Conservation (phyloP, 331 rosid species). For the Dryas integrifolia region DNA sequence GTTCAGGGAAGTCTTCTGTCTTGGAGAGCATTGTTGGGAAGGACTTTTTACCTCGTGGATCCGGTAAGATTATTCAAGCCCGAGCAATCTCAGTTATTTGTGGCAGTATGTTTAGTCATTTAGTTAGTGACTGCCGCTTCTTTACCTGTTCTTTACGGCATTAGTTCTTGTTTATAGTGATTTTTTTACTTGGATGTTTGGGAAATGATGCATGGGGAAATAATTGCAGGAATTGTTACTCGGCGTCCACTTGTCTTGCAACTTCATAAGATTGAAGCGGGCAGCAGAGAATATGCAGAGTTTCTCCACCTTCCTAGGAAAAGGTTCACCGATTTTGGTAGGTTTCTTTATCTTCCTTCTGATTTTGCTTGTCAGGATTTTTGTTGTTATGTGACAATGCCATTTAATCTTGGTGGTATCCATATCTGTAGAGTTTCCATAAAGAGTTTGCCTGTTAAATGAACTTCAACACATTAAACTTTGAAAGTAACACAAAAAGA, state of each 20-base stretch:
- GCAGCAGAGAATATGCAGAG: conserved; percentile 86
- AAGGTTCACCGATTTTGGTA: conserved; percentile 82
- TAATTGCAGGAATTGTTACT: conserved; percentile 81
- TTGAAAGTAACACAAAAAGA: neutral
- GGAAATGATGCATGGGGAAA: conserved; percentile 25
- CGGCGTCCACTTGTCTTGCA: conserved; percentile 91
- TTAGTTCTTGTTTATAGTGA: neutral
- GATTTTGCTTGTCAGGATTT: conserved; percentile 12
- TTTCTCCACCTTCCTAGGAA: conserved; percentile 86
- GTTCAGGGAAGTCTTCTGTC: conserved; percentile 92
- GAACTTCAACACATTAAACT: neutral
- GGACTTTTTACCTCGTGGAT: conserved; percentile 97
- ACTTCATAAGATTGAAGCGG: conserved; percentile 76
- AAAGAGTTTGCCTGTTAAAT: neutral
- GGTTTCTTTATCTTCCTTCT: neutral
- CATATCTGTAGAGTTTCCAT: neutral
- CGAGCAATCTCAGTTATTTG: neutral
- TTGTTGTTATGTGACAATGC: neutral
- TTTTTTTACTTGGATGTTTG: neutral
- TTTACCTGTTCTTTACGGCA: neutral
- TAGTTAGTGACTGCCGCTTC: neutral
- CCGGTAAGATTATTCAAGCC: conserved; percentile 45
- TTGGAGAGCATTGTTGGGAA: conserved; percentile 90
- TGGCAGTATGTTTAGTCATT: neutral
- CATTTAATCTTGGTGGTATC: neutral